Percentiles rank a stretch among this genome's conserved stretches.
phyloP scores from a whole-genome alignment of 371 early-diverging fungal genomes.

The Mucor indicus region DNA sequence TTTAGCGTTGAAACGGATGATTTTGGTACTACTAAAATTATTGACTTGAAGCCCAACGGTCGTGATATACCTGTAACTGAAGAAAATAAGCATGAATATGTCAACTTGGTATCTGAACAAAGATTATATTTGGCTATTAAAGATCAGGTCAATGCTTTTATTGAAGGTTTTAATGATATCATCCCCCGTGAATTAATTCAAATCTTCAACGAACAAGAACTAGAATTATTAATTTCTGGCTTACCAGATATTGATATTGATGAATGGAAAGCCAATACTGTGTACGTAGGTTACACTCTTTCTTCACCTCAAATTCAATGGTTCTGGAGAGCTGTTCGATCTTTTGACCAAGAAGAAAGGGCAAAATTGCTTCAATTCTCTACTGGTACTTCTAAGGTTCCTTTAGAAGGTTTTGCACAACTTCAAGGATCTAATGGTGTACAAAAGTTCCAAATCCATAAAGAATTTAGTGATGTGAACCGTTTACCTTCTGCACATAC shows the following conservation, averaged over 20 bases:
- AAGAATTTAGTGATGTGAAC: constrained; percentile 80
- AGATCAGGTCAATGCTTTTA: constrained; percentile 91
- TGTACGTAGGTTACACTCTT: constrained; percentile 89
- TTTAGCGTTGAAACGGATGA: constrained; percentile 93
- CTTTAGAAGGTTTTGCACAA: constrained; percentile 93
- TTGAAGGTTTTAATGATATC: constrained; percentile 95
- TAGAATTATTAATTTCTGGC: constrained; percentile 98
- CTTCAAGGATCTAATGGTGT: constrained; percentile 94
- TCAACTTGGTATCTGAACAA: constrained; percentile 87
- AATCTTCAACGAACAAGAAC: constrained; percentile 98
- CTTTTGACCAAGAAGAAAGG: constrained; percentile 94
- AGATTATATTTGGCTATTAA: constrained; percentile 84
- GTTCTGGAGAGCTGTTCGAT: constrained; percentile 99
- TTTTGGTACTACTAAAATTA: constrained; percentile 82
- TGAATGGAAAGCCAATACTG: constrained; percentile 99
- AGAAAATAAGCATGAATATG: constrained; percentile 96
- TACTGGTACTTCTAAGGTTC: constrained; percentile 98
- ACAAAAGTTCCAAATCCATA: constrained; percentile 98
- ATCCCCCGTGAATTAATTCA: constrained; percentile 87
- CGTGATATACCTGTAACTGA: constrained; percentile 93
- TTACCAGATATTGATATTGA: constrained; percentile 98
- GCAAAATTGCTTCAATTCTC: constrained; percentile 98
- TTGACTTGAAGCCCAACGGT: constrained; percentile 92
- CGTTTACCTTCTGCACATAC: constrained; percentile 98
- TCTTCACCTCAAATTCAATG: constrained; percentile 93